Conservation (phyloP, 495 filamentous ascomycete genomes). For the Polyplosphaeria fusca region DNA sequence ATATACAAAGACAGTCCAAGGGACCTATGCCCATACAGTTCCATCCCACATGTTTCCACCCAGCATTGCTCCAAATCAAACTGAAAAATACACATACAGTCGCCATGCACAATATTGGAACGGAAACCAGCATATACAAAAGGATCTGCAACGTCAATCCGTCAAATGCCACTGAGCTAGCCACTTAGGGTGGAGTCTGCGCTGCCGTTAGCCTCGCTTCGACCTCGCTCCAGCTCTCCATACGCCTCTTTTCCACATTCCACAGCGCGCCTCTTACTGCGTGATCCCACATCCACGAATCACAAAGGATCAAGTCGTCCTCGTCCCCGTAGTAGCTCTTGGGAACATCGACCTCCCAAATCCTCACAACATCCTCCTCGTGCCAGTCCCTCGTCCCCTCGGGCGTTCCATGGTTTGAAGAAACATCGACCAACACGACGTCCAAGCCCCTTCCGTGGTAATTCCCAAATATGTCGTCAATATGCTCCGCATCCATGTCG, state of each 20-base stretch:
- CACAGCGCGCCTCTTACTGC: conserved; percentile 22
- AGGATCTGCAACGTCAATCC: too few relatives aligned
- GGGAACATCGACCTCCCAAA: conserved; percentile 26
- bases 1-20: too few relatives aligned
- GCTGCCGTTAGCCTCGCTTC: background rate
- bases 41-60: too few relatives aligned
- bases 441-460: conserved; percentile 12
- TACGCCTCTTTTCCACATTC: conserved; percentile 11
- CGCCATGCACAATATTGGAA: too few relatives aligned
- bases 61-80: too few relatives aligned
- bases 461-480: conserved; percentile 7
- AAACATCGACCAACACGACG: conserved; percentile 18
- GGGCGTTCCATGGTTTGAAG: conserved; percentile 16
- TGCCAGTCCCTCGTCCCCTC: conserved; percentile 7
- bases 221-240: conserved; percentile 8
- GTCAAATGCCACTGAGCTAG: too few relatives aligned
- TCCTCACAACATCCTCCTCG: conserved; percentile 11
- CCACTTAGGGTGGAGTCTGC: too few relatives aligned
- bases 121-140: too few relatives aligned
- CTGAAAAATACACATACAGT: too few relatives aligned
- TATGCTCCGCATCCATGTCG: background rate
- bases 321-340: conserved; percentile 27
- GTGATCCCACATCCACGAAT: conserved; percentile 21
- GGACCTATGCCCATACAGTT: too few relatives aligned
- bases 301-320: conserved; percentile 16